A percentile compares a stretch with the other conserved stretches of the same genome.
phyloP scores from a whole-genome alignment of 164 flowering plant species.

The Annona squamosa region DNA sequence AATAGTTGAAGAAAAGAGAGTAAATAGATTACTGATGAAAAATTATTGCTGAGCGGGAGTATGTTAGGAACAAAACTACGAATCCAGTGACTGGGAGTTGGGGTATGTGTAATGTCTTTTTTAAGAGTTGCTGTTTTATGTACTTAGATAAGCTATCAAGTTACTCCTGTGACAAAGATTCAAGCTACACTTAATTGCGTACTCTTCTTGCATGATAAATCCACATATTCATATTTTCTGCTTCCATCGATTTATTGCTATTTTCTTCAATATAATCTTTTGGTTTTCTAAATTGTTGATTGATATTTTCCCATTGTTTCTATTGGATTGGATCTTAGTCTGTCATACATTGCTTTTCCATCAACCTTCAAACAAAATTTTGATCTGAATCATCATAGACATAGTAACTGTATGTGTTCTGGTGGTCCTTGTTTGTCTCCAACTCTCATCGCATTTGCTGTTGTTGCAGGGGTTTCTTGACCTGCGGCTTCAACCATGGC shows the following conservation, averaged over 20 bases:
- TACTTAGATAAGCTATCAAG: background rate
- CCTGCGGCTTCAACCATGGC: constrained; percentile 73
- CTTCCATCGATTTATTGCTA: background rate
- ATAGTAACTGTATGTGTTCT: background rate
- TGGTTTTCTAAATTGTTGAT: background rate
- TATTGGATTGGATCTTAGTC: background rate
- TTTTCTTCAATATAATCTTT: background rate
- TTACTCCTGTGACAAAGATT: background rate
- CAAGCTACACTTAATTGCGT: background rate
- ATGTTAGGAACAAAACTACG: no score
- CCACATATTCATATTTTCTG: background rate
- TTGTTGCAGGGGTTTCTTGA: constrained; percentile 73
- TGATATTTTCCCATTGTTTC: background rate
- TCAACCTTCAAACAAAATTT: background rate
- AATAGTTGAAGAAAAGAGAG: background rate
- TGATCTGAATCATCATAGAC: background rate
- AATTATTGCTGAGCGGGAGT: no score
- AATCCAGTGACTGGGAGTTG: no score
- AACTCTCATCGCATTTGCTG: background rate
- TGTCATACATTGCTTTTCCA: background rate
- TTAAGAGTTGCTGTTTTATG: background rate
- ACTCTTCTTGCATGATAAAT: background rate
- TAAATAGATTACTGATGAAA: background rate
- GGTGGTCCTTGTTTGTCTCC: background rate
- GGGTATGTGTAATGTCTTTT: no score